Conservation (phyloP, 2,329 filamentous ascomycete species). For the Calonectria multiphialidica region DNA sequence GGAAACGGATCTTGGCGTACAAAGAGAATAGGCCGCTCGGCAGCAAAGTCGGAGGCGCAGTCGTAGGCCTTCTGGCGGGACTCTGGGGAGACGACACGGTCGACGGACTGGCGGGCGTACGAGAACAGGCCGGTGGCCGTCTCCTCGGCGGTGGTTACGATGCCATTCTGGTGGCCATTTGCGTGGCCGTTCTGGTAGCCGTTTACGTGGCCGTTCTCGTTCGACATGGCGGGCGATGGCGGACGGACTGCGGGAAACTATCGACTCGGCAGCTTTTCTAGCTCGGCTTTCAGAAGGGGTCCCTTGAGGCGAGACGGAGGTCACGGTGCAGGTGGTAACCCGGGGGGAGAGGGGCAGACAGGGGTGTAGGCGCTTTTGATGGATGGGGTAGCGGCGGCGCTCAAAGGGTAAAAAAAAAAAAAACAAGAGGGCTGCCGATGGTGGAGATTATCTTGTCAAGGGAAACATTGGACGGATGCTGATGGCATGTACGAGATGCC, state of each 20-base stretch:
- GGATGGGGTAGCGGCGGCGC: no score
- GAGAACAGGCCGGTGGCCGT: conserved; percentile 51
- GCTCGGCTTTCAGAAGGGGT: background rate
- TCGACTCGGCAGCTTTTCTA: background rate
- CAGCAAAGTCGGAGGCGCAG: conserved; percentile 66
- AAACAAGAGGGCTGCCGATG: background rate
- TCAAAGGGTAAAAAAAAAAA: no score
- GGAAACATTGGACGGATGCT: background rate
- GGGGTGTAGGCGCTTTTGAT: background rate
- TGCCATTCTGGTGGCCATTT: conserved; percentile 15
- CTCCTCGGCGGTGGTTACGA: conserved; percentile 46
- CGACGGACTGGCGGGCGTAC: conserved; percentile 58
- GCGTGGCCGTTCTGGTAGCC: background rate
- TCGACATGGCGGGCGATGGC: conserved; percentile 1
- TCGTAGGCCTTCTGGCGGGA: conserved; percentile 69
- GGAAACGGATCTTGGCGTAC: conserved; percentile 58
- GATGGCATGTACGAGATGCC: background rate
- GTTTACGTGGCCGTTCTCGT: conserved; percentile 26
- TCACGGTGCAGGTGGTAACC: background rate
- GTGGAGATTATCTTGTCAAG: background rate
- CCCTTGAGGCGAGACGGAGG: background rate
- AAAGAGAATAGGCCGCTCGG: conserved; percentile 75
- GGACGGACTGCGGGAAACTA: background rate
- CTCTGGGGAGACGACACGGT: conserved; percentile 69
- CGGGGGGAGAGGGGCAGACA: background rate